Base-by-base conservation (phyloP, 352 stramenopile genomes). In the Phytophthora colocasiae region DNA sequence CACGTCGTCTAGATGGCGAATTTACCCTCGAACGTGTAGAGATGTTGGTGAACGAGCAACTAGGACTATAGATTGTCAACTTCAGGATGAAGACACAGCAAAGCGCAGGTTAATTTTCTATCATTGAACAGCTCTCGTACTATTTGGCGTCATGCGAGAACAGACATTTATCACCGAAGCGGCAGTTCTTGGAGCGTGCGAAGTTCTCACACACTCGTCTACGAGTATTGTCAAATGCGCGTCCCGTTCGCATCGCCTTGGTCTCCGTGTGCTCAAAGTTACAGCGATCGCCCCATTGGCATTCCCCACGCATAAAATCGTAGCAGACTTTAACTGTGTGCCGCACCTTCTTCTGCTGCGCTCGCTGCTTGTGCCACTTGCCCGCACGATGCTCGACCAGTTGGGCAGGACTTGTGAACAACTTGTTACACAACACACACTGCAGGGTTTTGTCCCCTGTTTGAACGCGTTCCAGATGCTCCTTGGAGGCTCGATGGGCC, bases 351-450 rank as follows among this genome's bases (percentile, higher is more conserved):
- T 87, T 86, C 56, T 91, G 70, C 39, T 89, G 75, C 29, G 71
- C 69, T 26, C 87, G 85, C 60, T 92, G 85, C 63, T 84, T 86
- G 51, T 96, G 87, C 87, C 87, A 96, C 69, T 96, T 96, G 36
- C 87, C 87, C 14, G 65, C 66, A 38, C 85, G 84, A 55, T 96
- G 87, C 55, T 96, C 87, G 11, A 86, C 73, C 36, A 96, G 59
- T 57, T 96, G 87, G 19, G 70, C 68, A 22, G 56, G 69, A 69
- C 87, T 93, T 57, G 87, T 96, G 59, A 96, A 96, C 46, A 81
- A 70, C 62, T 96, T 96, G 46, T 77, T 73, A 59, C 87, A 96
- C 19, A 94, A 64, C 43, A 69, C 63, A 52, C 87, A 95, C 10
- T 69, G 58, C 49, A 88, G 63, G 49, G 54, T 61, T 32, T 73